Percentiles rank a stretch among this genome's conserved stretches.
These are phyloP conservation scores for Penicillium glabrum DNA, from an alignment of 2,329 filamentous ascomycete genomes.

Conservation along the genomic window DNA sequence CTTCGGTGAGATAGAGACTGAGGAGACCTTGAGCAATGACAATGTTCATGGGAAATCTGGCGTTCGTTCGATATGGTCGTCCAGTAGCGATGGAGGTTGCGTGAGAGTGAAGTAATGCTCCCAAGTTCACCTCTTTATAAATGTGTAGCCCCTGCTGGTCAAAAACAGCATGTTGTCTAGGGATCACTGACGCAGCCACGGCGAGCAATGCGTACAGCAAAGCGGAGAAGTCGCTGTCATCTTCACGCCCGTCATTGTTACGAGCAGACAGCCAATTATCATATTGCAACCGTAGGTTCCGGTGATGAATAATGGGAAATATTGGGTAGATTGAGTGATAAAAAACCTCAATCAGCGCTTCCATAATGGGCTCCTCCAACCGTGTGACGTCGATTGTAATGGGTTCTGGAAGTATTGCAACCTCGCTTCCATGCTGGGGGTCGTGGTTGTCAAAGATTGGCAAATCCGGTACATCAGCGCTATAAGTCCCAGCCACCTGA, in stretches of 20 bases:
- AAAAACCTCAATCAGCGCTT: constrained; percentile 1
- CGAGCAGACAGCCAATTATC: constrained; percentile 1
- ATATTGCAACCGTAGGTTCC: constrained; percentile 3
- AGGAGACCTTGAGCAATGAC: constrained; percentile 5
- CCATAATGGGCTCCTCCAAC: background rate
- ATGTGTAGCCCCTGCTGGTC: background rate
- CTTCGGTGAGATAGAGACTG: constrained; percentile 8
- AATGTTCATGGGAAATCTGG: constrained; percentile 3
- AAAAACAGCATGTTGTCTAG: constrained; percentile 2
- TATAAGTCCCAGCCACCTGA: background rate
- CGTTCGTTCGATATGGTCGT: background rate
- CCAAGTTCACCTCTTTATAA: background rate
- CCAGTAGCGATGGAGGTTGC: background rate
- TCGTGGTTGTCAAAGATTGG: background rate
- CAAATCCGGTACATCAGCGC: background rate
- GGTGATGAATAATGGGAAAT: constrained; percentile 2
- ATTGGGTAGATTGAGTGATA: constrained; percentile 8
- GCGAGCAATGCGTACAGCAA: constrained; percentile 10
- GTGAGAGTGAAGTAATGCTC: background rate
- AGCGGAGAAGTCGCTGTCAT: constrained; percentile 1
- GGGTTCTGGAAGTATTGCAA: background rate
- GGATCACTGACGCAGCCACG: constrained; percentile 4
- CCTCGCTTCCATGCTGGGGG: background rate
- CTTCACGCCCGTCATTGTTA: background rate
- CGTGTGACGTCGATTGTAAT: background rate